A percentile compares a stretch with the other conserved stretches of the same genome.
Conservation (phyloP, 352 stramenopile genomes). For the Elongisporangium prolatum region DNA sequence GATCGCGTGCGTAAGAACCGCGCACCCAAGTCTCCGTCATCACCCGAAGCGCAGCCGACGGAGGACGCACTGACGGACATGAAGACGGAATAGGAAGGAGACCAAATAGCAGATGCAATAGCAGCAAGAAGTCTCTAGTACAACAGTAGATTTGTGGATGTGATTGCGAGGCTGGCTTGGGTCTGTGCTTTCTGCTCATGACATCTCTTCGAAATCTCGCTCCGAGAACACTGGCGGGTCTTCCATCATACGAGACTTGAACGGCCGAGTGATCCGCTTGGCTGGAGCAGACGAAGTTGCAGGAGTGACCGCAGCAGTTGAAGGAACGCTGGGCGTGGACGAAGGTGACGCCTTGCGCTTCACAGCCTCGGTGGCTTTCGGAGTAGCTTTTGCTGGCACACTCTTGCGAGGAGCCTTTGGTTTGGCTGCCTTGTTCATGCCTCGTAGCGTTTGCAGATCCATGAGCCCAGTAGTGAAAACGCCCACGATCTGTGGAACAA, state of each 20-base stretch:
- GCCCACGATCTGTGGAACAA: slow-evolving; percentile 30
- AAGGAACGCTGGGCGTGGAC: neutral
- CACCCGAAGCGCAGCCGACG: slow-evolving; percentile 1
- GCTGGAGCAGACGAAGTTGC: slow-evolving; percentile 13
- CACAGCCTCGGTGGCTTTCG: slow-evolving; percentile 15
- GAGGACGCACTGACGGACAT: neutral
- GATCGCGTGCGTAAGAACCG: slow-evolving; percentile 69
- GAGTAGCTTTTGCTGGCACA: slow-evolving; percentile 18
- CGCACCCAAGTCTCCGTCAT: slow-evolving; percentile 2
- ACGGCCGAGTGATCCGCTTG: slow-evolving; percentile 64
- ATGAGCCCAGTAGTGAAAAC: slow-evolving; percentile 61
- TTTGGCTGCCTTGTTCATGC: slow-evolving; percentile 66
- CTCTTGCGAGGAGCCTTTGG: slow-evolving; percentile 49
- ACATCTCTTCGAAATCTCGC: slow-evolving; percentile 63
- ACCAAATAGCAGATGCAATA: neutral
- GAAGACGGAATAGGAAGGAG: neutral
- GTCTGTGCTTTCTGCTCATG: neutral
- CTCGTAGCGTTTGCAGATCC: slow-evolving; percentile 59
- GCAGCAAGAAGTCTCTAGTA: slow-evolving; percentile 2
- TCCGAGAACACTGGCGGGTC: slow-evolving; percentile 49
- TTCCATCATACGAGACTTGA: slow-evolving; percentile 81
- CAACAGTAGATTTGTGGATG: slow-evolving; percentile 13
- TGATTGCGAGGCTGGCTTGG: neutral
- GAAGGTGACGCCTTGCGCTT: slow-evolving; percentile 35
- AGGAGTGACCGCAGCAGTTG: neutral